These are phyloP conservation scores for Letharia lupina DNA, from an alignment of 495 filamentous ascomycete species.

Conservation along the genomic window DNA sequence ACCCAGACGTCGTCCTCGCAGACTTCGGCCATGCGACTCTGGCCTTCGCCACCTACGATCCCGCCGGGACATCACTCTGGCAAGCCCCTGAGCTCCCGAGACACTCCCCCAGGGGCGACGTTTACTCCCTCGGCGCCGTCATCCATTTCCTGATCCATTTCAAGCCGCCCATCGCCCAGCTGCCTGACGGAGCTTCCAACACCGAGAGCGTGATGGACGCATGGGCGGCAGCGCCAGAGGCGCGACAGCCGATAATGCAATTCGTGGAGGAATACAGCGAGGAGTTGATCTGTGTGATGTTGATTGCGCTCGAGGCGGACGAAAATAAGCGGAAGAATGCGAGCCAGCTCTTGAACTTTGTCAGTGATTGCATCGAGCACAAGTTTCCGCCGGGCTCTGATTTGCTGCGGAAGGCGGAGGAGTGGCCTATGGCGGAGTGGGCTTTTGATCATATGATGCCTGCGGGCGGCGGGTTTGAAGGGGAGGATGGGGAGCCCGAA, in stretches of 20 bases:
- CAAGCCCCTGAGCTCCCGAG: slow-evolving; percentile 73
- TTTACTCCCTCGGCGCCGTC: slow-evolving; percentile 73
- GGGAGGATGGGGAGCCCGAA: neutral
- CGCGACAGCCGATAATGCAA: neutral
- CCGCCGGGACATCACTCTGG: slow-evolving; percentile 81
- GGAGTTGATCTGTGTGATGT: slow-evolving; percentile 5
- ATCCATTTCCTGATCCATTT: slow-evolving; percentile 19
- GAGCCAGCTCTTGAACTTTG: neutral
- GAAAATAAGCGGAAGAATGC: slow-evolving; percentile 12
- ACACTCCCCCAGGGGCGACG: slow-evolving; percentile 88
- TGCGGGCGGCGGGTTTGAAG: neutral
- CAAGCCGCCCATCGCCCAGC: neutral
- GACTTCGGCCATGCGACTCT: slow-evolving; percentile 88
- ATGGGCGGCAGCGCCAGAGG: neutral
- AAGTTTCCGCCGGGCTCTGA: neutral
- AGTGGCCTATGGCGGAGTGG: slow-evolving; percentile 3
- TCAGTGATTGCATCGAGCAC: neutral
- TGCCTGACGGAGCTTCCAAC: neutral
- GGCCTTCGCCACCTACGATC: slow-evolving; percentile 74
- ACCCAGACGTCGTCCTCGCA: slow-evolving; percentile 48
- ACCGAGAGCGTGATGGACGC: neutral
- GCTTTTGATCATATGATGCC: neutral
- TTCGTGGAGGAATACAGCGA: neutral
- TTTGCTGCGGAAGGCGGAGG: neutral
- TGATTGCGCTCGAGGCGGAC: slow-evolving; percentile 9